phyloP scores from a whole-genome alignment of 768 basidiomycete species.

The Obba rivulosa region DNA sequence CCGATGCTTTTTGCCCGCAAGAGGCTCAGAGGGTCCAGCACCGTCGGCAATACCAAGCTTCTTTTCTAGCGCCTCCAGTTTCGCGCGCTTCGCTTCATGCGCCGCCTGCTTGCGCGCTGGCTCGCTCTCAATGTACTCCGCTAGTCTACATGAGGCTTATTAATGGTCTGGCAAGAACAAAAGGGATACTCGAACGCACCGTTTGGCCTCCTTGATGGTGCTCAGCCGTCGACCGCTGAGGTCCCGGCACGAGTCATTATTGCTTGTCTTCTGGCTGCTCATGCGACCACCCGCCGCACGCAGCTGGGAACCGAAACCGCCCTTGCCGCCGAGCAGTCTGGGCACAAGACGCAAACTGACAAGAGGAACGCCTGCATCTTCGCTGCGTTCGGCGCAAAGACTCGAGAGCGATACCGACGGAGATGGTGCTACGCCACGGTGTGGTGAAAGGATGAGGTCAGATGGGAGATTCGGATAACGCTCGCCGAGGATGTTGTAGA shows the following conservation, averaged over 20 bases:
- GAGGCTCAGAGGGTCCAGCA: constrained; percentile 35
- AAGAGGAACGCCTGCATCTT: constrained; percentile 27
- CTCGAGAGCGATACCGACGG: constrained; percentile 31
- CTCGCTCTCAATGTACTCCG: constrained; percentile 81
- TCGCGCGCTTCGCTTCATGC: constrained; percentile 71
- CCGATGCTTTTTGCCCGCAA: constrained; percentile 76
- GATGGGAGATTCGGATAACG: constrained; percentile 46
- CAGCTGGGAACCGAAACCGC: constrained; percentile 95
- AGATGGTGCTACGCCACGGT: constrained; percentile 28
- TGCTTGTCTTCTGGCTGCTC: constrained; percentile 93
- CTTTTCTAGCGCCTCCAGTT: constrained; percentile 80
- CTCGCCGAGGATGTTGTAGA: constrained; percentile 39
- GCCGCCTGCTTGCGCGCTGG: constrained; percentile 76
- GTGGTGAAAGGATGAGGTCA: constrained; percentile 37
- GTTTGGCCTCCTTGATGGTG: constrained; percentile 95
- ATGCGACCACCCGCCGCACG: constrained; percentile 96
- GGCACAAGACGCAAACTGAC: constrained; percentile 73
- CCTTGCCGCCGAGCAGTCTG: constrained; percentile 84
- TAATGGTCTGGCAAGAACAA: background rate
- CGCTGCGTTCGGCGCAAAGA: constrained; percentile 20
- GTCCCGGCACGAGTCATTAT: constrained; percentile 93
- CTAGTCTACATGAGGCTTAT: constrained; percentile 45
- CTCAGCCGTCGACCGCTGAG: constrained; percentile 84
- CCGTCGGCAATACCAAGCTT: constrained; percentile 61
- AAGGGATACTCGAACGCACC: constrained; percentile 44